Evolutionary conservation across 179 eudicot species (phyloP), one percentile per base, ranked within the genome.

Genomic region (Nepenthes alata): DNA sequence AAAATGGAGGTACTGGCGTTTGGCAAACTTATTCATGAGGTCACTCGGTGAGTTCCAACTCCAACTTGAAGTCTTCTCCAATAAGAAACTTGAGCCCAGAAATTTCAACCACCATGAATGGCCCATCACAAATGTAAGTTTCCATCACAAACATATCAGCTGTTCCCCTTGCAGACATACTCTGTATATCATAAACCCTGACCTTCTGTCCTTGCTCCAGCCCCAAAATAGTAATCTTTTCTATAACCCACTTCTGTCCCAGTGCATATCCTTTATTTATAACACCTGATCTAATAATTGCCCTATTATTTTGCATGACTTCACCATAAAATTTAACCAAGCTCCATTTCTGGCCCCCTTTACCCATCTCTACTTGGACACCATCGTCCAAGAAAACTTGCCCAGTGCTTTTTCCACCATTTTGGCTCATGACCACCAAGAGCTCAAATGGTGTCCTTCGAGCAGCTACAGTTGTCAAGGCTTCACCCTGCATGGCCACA

Each of bases 321-420:
- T 53, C 54, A 0, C 81, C 79, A 4, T 72, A 53, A 65, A 89
- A 78, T 41, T 54, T 75, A 2, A 75, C 85, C 6, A 77, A 62
- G 37, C 61, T 77, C 96, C 96, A 86, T 13, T 37, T 72, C 54
- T 80, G 85, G 41, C 70, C 72, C 6, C 60, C 58, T n/a, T 62
- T 76, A 6, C 81, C 95, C 78, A 86, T 76, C 37, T 75, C 72
- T 48, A 80, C 53, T 2, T 79, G 86, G 53, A 84, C 88, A 13
- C 95, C 96, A 6, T 84, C 62, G 25, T 89, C 96, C 81, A 89
- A 60, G 80, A 89, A 89, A 35, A 84, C 74, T 11, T 79, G 78
- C 12, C 96, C 95, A 0, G 74, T 67, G 72, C 81, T 78, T 35
- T 63, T 55, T 15, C 53, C 70, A 8, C 38, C 71, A 11, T 53